Base-by-base conservation (phyloP, 1,139 yeast species). In the Keqinozyma sinolaborantium region DNA sequence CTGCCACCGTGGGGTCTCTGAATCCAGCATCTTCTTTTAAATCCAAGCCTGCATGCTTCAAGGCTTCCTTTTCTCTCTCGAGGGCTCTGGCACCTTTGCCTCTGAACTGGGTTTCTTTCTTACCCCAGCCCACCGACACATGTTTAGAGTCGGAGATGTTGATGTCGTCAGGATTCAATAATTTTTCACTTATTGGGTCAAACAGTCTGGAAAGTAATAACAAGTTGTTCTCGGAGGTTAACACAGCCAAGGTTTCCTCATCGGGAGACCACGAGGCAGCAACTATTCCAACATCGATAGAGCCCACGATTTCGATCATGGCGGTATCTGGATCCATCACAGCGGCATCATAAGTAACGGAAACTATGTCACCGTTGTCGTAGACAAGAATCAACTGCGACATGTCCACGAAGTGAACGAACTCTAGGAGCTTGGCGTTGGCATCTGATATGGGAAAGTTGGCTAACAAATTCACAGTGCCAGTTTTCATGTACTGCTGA, bases 51-150 rank as follows among this genome's bases (percentile, higher is more conserved):
- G 88, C 80, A 41, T 81, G 80, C 46, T 73, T 76, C 44, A 83
- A 65, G 16, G 82, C 73, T 30, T 60, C 62, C 35, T 61, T 52
- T 47, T 78, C 83, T 56, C 90, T 71, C 56, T 83, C 92, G 40
- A 74, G 50, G n/a, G 86, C 90, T 47, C 81, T 80, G 26, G 87
- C 92, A 38, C 98, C 98, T 48, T 77, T 81, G 30, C 99, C 99
- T 56, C 85, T 82, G 56, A 94, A 94, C 58, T 94, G 99, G 0
- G 99, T 94, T 56, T 92, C 98, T 42, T 83, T 81, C 45, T 84
- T 85, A 50, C 99, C 99, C 99, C 99, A 94, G 13, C 99, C 99
- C 24, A 92, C 97, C 14, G 95, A 83, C 21, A 94, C 97, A 50
- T 92, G 96, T 46, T 82, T 83, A 3, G 90, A 79, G 33, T 78